Evolutionary conservation across 2,329 filamentous ascomycete genomes (phyloP).

Genomic region (Hypoxylon sp.): DNA sequence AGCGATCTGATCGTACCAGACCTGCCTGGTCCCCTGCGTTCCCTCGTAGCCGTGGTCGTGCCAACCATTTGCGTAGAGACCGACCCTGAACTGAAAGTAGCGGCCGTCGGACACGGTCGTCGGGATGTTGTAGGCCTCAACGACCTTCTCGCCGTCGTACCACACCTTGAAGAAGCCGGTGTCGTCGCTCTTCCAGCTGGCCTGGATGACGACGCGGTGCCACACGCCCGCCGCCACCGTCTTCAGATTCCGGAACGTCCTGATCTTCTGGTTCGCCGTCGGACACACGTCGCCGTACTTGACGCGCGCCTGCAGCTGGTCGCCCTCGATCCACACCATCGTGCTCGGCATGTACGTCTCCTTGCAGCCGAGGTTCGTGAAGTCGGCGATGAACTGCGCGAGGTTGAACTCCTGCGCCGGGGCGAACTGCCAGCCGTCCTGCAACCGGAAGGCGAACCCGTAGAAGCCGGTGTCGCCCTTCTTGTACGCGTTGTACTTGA

Average conservation of each 20-base stretch:
- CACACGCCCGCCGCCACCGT: conserved; percentile 58
- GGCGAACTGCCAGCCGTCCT: conserved; percentile 59
- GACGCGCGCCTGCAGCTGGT: conserved; percentile 58
- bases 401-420: conserved; percentile 60
- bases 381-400: conserved; percentile 64
- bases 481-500: conserved; percentile 58
- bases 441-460: conserved; percentile 64
- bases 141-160: conserved; percentile 59
- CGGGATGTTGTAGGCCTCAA: conserved; percentile 54
- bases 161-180: conserved; percentile 61
- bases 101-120: conserved; percentile 60
- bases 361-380: conserved; percentile 55
- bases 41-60: conserved; percentile 57
- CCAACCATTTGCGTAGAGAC: conserved; percentile 64
- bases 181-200: conserved; percentile 57
- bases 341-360: conserved; percentile 62
- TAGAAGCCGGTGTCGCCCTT: conserved; percentile 61
- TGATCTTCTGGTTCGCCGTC: conserved; percentile 47
- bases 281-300: conserved; percentile 56
- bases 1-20: conserved; percentile 64
- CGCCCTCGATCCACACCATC: conserved; percentile 60
- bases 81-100: conserved; percentile 60
- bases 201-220: conserved; percentile 61
- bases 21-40: conserved; percentile 56
- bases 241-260: conserved; percentile 51